Evolutionary conservation across 352 stramenopile genomes (phyloP).

Genomic region (Globisporangium parvum): DNA sequence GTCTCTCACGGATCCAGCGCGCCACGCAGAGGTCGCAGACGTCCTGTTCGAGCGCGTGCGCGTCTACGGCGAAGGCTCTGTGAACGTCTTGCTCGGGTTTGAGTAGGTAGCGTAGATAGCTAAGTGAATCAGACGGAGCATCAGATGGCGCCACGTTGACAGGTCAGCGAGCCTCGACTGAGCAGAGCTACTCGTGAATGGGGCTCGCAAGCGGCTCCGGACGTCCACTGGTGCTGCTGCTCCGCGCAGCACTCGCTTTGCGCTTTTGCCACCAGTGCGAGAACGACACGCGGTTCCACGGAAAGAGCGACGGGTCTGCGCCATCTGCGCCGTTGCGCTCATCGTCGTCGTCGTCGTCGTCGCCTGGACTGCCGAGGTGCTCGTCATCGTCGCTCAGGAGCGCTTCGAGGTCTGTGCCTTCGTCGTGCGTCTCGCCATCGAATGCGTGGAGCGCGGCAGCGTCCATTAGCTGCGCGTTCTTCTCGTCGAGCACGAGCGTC

Average conservation of each 20-base stretch:
- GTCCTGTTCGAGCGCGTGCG: conserved; percentile 57
- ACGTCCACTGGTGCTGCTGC: conserved; percentile 15
- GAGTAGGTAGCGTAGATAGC: conserved; percentile 23
- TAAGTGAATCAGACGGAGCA: neutral
- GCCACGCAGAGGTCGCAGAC: conserved; percentile 40
- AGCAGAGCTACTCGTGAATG: conserved; percentile 5
- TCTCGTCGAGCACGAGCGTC: conserved; percentile 60
- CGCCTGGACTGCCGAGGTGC: conserved; percentile 18
- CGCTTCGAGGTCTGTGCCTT: conserved; percentile 55
- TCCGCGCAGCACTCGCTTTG: conserved; percentile 8
- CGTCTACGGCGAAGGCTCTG: conserved; percentile 43
- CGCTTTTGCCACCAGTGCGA: conserved; percentile 73
- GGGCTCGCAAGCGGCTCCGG: conserved; percentile 8
- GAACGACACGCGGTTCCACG: conserved; percentile 73
- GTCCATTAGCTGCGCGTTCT: conserved; percentile 24
- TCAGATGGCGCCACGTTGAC: conserved; percentile 2
- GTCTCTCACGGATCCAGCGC: conserved; percentile 19
- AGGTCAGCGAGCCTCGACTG: no score
- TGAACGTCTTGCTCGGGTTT: conserved; percentile 56
- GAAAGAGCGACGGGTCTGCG: conserved; percentile 40
- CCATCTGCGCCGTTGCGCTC: neutral
- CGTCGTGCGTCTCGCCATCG: conserved; percentile 44
- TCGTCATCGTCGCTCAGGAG: conserved; percentile 72
- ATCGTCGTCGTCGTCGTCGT: conserved; percentile 18
- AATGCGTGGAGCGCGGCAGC: conserved; percentile 13